These are phyloP conservation scores for Epichloe gansuensis DNA, from an alignment of 2,329 filamentous ascomycete species.

Conservation along the genomic window DNA sequence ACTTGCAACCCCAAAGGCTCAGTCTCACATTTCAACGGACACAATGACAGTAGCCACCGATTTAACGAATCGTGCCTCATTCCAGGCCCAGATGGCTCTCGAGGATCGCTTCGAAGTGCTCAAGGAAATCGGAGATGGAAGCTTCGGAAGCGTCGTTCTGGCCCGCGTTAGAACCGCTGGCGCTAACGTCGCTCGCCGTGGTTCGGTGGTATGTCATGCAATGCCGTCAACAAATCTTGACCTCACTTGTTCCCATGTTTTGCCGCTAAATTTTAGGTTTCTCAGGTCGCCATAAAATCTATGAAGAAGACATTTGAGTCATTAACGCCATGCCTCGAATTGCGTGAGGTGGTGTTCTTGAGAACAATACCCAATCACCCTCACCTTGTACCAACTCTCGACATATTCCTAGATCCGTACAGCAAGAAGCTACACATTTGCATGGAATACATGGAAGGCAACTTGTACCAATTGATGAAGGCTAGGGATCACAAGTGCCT, in stretches of 20 bases:
- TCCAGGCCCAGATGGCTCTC: conserved; percentile 51
- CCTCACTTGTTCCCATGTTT: conserved; percentile 7
- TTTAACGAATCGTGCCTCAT: conserved; percentile 54
- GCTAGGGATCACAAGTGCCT: conserved; percentile 89
- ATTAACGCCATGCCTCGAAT: conserved; percentile 77
- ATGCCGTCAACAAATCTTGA: conserved; percentile 6
- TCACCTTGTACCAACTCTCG: conserved; percentile 91
- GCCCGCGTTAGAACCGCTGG: conserved; percentile 86
- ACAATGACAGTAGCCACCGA: conserved; percentile 69
- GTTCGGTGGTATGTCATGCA: conserved; percentile 66
- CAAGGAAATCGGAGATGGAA: conserved; percentile 97
- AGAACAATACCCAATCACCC: conserved; percentile 76
- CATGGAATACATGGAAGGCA: conserved; percentile 99
- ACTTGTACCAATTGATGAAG: conserved; percentile 98
- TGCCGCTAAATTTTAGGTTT: neutral
- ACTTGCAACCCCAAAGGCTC: neutral
- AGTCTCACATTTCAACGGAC: conserved; percentile 3
- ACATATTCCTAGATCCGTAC: conserved; percentile 95
- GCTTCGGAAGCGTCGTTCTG: conserved; percentile 90
- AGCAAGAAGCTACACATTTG: conserved; percentile 94
- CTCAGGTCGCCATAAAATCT: conserved; percentile 92
- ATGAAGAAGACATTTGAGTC: conserved; percentile 99
- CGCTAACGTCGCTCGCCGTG: conserved; percentile 74
- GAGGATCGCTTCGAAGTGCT: conserved; percentile 94
- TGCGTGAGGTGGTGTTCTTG: conserved; percentile 94